Percentiles rank a stretch among this genome's conserved stretches.
These are phyloP conservation scores for Phytophthora hibernalis DNA, from an alignment of 352 stramenopile genomes.

Conservation along the genomic window DNA sequence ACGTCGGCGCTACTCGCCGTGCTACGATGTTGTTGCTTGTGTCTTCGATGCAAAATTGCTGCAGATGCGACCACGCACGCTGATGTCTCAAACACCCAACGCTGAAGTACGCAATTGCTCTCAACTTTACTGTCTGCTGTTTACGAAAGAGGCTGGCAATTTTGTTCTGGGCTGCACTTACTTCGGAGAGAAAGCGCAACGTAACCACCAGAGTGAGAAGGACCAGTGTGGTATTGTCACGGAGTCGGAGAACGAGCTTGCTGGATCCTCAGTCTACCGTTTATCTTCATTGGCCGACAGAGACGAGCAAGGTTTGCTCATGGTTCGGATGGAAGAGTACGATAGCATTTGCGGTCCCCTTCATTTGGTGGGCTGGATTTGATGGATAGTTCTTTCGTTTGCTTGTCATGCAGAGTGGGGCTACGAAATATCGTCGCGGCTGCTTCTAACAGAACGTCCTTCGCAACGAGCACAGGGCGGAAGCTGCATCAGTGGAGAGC, in stretches of 20 bases:
- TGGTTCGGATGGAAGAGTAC: constrained; percentile 51
- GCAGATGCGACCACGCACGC: constrained; percentile 30
- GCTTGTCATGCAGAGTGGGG: constrained; percentile 38
- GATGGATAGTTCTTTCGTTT: background rate
- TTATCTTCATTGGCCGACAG: constrained; percentile 18
- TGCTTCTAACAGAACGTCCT: constrained; percentile 22
- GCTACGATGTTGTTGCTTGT: constrained; percentile 45
- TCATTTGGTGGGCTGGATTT: background rate
- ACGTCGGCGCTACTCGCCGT: constrained; percentile 22
- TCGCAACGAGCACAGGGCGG: constrained; percentile 43
- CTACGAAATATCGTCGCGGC: constrained; percentile 43
- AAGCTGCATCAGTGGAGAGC: constrained; percentile 53
- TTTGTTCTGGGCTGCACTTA: constrained; percentile 45
- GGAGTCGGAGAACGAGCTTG: constrained; percentile 22
- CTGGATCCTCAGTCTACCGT: constrained; percentile 10
- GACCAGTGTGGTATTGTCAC: constrained; percentile 13
- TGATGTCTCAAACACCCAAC: constrained; percentile 14
- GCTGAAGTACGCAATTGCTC: constrained; percentile 51
- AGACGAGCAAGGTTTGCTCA: constrained; percentile 16
- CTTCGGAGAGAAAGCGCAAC: constrained; percentile 37
- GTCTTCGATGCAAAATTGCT: constrained; percentile 41
- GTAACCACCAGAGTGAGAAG: constrained; percentile 30
- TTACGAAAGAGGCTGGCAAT: constrained; percentile 42
- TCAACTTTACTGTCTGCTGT: constrained; percentile 55
- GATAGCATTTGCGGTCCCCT: background rate